Evolutionary conservation across 805 yeast species (phyloP), one percentile per base, ranked within the genome.

Genomic region (Isabelozyma heimii): DNA sequence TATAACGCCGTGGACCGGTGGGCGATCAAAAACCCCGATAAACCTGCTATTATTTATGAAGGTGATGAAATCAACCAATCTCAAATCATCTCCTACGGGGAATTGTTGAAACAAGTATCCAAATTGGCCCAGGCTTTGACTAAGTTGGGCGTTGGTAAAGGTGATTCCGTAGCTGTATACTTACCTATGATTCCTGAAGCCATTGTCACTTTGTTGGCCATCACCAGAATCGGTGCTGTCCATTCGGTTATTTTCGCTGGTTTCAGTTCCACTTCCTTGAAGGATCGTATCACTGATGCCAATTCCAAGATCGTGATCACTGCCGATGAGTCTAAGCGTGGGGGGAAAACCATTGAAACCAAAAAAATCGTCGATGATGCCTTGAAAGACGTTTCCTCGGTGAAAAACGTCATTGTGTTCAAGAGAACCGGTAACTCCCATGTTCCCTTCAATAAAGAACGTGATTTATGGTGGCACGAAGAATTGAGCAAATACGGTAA

Each of bases 161-260:
- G 99, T 64, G 99, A 92, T 65, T 88, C 96, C 26, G 98, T 92
- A 50, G 98, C 97, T 44, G 88, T 92, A 50, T 92, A 92, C 72
- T 75, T 92, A 66, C 99, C 99, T 63, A 92, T 94, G 99, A 91
- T 91, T 52, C 96, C 98, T 44, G 97, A 91, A 73, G 97, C 97
- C 16, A 76, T 94, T 52, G 83, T 94, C 49, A 87, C 99, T n/a
- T 82, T 92, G 81, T 77, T 92, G 63, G 99, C 99, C 43, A 85
- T 91, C 63, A 88, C 84, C 35, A 85, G 99, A 75, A 74, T 92
- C 49, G 99, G 99, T 66, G 99, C 99, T 33, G 76, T 92, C 47
- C 99, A 92, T 72, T 88, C 97, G 14, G 97, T 94, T 47, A 87
- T 92, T 47, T 92, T 92, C 74, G 99, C 98, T 37, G 99, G 99